Evolutionary conservation across 768 basidiomycete species (phyloP).

Genomic region (Boletus sp.): DNA sequence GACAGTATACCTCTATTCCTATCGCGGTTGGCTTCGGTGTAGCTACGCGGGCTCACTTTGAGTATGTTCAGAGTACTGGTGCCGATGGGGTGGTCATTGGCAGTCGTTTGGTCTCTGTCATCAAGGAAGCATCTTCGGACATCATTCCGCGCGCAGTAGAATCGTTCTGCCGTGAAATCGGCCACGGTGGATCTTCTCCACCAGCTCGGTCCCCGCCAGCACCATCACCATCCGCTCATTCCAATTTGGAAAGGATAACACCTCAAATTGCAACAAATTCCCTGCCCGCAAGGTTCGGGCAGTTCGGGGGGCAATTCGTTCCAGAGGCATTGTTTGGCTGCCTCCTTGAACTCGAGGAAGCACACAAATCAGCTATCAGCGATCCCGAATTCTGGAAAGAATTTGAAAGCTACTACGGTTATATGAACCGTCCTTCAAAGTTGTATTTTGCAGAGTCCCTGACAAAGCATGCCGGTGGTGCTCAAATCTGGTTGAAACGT

Average conservation of each 20-base stretch:
- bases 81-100: constrained; percentile 96
- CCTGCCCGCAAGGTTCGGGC: constrained; percentile 84
- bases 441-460: constrained; percentile 90
- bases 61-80: constrained; percentile 79
- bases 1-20: constrained; percentile 73
- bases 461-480: constrained; percentile 87
- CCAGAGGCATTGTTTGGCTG: constrained; percentile 96
- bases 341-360: constrained; percentile 84
- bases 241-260: constrained; percentile 6
- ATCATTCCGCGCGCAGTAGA: constrained; percentile 56
- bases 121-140: constrained; percentile 60
- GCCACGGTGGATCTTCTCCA: constrained; percentile 36
- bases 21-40: constrained; percentile 98
- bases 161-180: constrained; percentile 73
- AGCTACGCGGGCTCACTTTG: constrained; percentile 85
- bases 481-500: constrained; percentile 96
- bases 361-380: constrained; percentile 80
- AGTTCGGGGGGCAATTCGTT: constrained; percentile 97
- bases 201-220: constrained; percentile 1
- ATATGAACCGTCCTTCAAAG: constrained; percentile 93
- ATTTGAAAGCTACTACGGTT: constrained; percentile 81
- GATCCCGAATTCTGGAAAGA: constrained; percentile 95
- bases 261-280: constrained; percentile 38
- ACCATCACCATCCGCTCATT: neutral
- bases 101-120: constrained; percentile 76